Conservation (phyloP, 2,329 filamentous ascomycete genomes). For the Colletotrichum sp. region DNA sequence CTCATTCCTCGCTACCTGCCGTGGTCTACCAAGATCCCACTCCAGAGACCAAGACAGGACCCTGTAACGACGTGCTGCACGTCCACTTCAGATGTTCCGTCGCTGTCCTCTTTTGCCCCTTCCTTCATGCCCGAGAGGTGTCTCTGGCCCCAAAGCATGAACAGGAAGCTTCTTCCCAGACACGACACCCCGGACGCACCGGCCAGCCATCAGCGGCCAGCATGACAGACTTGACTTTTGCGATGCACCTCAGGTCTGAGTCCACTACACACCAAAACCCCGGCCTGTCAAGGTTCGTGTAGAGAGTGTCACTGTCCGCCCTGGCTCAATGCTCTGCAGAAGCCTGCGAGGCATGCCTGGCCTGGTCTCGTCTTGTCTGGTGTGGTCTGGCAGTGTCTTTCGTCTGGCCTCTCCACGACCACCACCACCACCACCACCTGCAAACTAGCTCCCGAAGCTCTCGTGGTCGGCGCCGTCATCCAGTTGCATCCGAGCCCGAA, state of each 20-base stretch:
- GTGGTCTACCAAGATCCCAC: neutral
- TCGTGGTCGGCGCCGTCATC: neutral
- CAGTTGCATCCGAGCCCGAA: slow-evolving; percentile 5
- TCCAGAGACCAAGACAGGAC: neutral
- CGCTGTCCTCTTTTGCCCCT: neutral
- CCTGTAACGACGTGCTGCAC: neutral
- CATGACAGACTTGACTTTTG: slow-evolving; percentile 15
- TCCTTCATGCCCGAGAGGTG: slow-evolving; percentile 9
- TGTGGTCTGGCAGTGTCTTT: neutral
- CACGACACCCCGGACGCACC: slow-evolving; percentile 10
- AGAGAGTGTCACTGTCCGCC: neutral
- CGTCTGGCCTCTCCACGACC: neutral
- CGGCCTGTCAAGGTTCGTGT: neutral
- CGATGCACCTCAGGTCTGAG: slow-evolving; percentile 3
- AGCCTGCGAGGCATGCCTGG: neutral
- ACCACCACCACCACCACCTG: neutral
- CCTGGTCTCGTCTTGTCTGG: neutral
- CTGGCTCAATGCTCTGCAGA: neutral
- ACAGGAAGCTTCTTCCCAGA: slow-evolving; percentile 10
- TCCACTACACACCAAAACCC: neutral
- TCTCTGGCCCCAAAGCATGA: slow-evolving; percentile 14
- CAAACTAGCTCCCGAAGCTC: neutral
- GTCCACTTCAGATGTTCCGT: slow-evolving; percentile 10
- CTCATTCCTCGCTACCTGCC: neutral
- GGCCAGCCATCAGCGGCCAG: slow-evolving; percentile 1